Percentiles rank a stretch among this genome's conserved stretches.
Conservation (phyloP, 192 early-diverging fungal genomes). For the Backusella tarrabulga region DNA sequence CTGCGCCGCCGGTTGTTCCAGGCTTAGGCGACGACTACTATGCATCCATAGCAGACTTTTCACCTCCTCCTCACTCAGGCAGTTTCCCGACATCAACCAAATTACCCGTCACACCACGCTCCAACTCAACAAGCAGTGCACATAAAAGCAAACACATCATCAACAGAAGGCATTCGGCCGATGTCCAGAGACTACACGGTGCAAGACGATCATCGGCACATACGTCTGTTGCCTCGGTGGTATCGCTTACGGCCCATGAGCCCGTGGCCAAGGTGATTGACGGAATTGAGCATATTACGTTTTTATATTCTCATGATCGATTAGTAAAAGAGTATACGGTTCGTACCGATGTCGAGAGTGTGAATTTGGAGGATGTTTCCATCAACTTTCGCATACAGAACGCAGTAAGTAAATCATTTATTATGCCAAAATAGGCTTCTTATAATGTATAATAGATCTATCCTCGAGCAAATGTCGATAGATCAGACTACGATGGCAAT, state of each 20-base stretch:
- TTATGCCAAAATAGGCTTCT: not conserved
- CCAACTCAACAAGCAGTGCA: no score
- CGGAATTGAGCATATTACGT: constrained; percentile 33
- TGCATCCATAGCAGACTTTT: not conserved
- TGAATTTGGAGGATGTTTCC: constrained; percentile 13
- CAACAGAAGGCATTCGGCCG: constrained; percentile 5
- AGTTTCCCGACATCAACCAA: not conserved
- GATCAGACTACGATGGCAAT: constrained; percentile 60
- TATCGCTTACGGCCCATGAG: constrained; percentile 32
- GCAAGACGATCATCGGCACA: constrained; percentile 17
- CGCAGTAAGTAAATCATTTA: constrained; percentile 23
- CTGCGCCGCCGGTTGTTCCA: not conserved
- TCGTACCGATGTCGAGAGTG: constrained; percentile 28
- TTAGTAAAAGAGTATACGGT: constrained; percentile 31
- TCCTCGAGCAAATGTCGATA: constrained; percentile 58
- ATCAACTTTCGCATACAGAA: constrained; percentile 20
- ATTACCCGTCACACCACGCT: not conserved
- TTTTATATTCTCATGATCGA: constrained; percentile 34
- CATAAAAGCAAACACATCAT: not conserved
- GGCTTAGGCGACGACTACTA: not conserved
- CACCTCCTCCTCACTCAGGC: not conserved
- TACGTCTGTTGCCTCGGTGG: constrained; percentile 28
- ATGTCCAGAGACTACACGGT: not conserved
- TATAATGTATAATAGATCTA: constrained; percentile 52
- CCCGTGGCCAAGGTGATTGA: constrained; percentile 19